These are phyloP conservation scores for Pisolithus thermaeus DNA, from an alignment of 1,284 basidiomycete species.

Conservation along the genomic window DNA sequence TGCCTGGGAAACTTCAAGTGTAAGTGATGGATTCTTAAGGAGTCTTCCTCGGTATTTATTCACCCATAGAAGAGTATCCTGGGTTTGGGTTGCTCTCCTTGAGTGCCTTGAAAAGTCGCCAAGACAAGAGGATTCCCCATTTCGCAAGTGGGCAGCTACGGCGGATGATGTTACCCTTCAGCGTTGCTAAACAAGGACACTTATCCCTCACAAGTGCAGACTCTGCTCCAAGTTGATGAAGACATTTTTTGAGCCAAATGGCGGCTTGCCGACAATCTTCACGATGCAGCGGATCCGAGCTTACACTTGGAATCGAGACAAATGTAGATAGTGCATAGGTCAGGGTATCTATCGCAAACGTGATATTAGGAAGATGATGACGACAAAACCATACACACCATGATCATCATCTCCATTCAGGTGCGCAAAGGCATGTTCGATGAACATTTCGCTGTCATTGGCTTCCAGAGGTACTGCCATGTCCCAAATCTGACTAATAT, in stretches of 20 bases:
- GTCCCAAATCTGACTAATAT: conserved; percentile 48
- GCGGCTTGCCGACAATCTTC: conserved; percentile 93
- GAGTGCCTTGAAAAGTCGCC: conserved; percentile 73
- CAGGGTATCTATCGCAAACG: conserved; percentile 47
- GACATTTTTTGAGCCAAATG: conserved; percentile 83
- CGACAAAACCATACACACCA: conserved; percentile 11
- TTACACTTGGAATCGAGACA: conserved; percentile 83
- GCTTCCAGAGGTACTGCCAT: conserved; percentile 32
- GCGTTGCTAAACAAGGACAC: conserved; percentile 1
- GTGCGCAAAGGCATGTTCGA: conserved; percentile 9
- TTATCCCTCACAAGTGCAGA: conserved; percentile 55
- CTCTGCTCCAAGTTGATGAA: conserved; percentile 80
- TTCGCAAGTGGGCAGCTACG: conserved; percentile 59
- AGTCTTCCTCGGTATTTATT: conserved; percentile 2
- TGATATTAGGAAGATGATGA: conserved; percentile 8
- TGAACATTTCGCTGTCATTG: conserved; percentile 6
- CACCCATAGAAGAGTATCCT: conserved; percentile 87
- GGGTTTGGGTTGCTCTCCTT: conserved; percentile 49
- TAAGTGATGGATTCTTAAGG: not conserved
- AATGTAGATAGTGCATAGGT: conserved; percentile 79
- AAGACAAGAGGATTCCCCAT: conserved; percentile 78
- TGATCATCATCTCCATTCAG: conserved; percentile 15
- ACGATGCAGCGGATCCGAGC: conserved; percentile 57
- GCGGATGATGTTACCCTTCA: not conserved
- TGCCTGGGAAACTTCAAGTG: conserved; percentile 47